Evolutionary conservation across 2,329 filamentous ascomycete species (phyloP), one percentile per base, ranked within the genome.

Genomic region (Paecilomyces variotii): DNA sequence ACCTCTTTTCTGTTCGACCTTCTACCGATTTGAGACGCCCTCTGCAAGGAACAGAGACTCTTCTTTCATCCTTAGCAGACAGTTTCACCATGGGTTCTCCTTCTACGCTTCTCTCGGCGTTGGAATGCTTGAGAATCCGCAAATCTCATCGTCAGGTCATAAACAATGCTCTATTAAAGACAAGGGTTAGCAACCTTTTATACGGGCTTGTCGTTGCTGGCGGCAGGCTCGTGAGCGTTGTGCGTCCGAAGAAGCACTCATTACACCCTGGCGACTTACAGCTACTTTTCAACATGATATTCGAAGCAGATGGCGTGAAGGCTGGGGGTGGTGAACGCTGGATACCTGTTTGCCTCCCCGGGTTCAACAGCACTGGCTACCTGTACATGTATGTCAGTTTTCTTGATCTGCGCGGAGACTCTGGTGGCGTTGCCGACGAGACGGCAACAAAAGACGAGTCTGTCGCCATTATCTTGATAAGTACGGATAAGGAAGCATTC

Each of bases 351-450:
- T 99, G 94, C 68, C 82, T 99, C 2, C 95, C 94, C 0, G 93
- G 92, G 4, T 99, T 99, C 78, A 99, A 99, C 77, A 97, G 91
- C 72, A 89, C 87, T 56, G 95, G 94, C 27, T 99, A 96, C 70
- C 82, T 99, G 1, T 97, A 99, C 78, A 97, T 99, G 91, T 99
- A 97, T 70, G 94, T 99, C 70, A 96, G 90, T 78, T 99, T 97
- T 72, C 84, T 99, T 61, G 86, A 90, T 65, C 80, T 84, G 39
- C 78, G 81, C 51, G 74, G 80, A 26, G 78, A 76, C n/a, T 69
- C 74, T 32, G 77, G 74, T 57, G 74, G 73, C 28, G 72, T 75
- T 57, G 66, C 70, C 57, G 69, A 78, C 61, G 71, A 77, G 35
- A 73, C 75, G 60, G 61, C 70, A 9, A 73, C 72, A 24, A 73